Percentiles rank a stretch among this genome's conserved stretches.
phyloP scores from a whole-genome alignment of 2,329 filamentous ascomycete genomes.

The Xenoacremonium recifei region DNA sequence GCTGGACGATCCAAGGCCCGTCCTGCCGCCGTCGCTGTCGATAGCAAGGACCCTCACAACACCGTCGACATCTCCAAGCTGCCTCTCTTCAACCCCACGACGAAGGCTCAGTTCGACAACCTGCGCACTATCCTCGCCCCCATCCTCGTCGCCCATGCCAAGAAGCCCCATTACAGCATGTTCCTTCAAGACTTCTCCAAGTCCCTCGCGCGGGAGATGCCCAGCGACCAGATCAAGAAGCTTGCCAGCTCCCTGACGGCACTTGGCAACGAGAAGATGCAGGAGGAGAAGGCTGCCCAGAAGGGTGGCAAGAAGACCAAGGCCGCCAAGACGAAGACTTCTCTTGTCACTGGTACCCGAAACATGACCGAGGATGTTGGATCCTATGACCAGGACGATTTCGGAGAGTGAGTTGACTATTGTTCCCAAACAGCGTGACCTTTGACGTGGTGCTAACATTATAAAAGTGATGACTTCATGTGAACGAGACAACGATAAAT shows the following conservation, averaged over 20 bases:
- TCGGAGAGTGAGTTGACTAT: constrained; percentile 74
- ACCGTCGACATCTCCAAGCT: constrained; percentile 79
- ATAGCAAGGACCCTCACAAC: constrained; percentile 70
- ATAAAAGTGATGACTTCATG: constrained; percentile 67
- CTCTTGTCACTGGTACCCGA: constrained; percentile 65
- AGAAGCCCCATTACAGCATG: constrained; percentile 86
- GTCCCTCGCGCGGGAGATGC: constrained; percentile 80
- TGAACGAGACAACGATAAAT: constrained; percentile 42
- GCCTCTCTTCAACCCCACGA: constrained; percentile 83
- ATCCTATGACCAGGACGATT: constrained; percentile 74
- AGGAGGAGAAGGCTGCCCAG: constrained; percentile 92
- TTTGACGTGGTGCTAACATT: constrained; percentile 16
- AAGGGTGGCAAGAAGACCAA: constrained; percentile 97
- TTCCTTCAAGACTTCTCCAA: constrained; percentile 92
- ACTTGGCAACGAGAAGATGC: constrained; percentile 95
- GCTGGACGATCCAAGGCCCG: constrained; percentile 66
- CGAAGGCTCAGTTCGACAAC: constrained; percentile 80
- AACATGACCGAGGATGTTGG: constrained; percentile 65
- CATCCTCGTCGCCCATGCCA: constrained; percentile 69
- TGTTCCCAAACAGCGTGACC: neutral
- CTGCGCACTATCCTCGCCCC: constrained; percentile 78
- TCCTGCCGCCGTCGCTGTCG: constrained; percentile 64
- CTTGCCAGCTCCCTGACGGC: constrained; percentile 84
- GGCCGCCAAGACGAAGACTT: constrained; percentile 92
- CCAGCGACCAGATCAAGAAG: constrained; percentile 96